Evolutionary conservation across 1,284 basidiomycete species (phyloP).

Genomic region (Ceratobasidium sp.): DNA sequence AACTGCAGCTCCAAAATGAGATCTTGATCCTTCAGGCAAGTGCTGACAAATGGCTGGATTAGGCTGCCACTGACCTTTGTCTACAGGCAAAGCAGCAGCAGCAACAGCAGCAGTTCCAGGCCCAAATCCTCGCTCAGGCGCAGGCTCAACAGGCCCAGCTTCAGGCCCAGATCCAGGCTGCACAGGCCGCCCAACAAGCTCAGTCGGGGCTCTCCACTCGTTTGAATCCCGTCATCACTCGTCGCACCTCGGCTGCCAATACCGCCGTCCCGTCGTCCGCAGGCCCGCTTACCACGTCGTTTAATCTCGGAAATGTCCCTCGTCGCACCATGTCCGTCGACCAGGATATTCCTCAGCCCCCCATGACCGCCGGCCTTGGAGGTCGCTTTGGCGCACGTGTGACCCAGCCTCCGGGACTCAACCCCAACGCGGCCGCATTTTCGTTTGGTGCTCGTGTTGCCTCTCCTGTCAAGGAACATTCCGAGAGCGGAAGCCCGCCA

Average conservation of each 20-base stretch:
- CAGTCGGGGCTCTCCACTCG: conserved; percentile 34
- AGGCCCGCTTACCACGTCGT: conserved; percentile 65
- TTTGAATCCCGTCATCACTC: conserved; percentile 34
- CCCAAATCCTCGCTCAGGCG: conserved; percentile 55
- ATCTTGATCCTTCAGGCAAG: conserved; percentile 36
- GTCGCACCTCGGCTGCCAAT: conserved; percentile 56
- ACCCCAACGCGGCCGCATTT: conserved; percentile 59
- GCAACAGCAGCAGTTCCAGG: conserved; percentile 68
- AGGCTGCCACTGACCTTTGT: conserved; percentile 35
- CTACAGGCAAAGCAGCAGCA: conserved; percentile 53
- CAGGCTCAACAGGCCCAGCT: conserved; percentile 40
- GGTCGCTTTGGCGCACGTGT: conserved; percentile 66
- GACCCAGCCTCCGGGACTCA: conserved; percentile 42
- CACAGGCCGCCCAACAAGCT: conserved; percentile 33
- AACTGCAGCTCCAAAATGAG: conserved; percentile 73
- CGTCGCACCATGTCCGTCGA: conserved; percentile 35
- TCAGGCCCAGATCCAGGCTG: conserved; percentile 38
- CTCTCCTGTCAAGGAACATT: conserved; percentile 27
- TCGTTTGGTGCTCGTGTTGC: conserved; percentile 39
- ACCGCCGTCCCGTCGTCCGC: conserved; percentile 64
- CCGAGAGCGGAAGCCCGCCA: conserved; percentile 43
- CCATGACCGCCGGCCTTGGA: conserved; percentile 78
- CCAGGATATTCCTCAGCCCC: conserved; percentile 50
- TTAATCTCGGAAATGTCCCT: conserved; percentile 55
- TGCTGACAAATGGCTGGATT: conserved; percentile 36